Conservation (phyloP, 1,284 basidiomycete genomes). For the Irpex sp. region DNA sequence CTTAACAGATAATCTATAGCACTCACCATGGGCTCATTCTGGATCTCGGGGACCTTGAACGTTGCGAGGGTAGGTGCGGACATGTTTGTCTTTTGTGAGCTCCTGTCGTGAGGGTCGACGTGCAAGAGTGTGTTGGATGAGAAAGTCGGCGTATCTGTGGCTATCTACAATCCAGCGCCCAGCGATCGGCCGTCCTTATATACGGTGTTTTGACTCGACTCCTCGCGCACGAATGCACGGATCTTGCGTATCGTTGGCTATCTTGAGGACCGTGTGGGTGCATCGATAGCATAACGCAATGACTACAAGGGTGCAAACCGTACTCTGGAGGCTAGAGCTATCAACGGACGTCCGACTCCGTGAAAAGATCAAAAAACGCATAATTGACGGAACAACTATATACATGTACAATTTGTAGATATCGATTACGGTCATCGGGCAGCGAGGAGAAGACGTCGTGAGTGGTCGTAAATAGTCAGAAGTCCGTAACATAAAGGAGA, state of each 20-base stretch:
- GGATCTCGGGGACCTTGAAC: constrained; percentile 77
- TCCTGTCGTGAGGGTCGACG: background rate
- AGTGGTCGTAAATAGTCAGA: background rate
- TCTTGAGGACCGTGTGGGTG: background rate
- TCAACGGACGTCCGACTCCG: background rate
- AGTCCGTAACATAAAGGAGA: background rate
- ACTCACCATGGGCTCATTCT: constrained; percentile 90
- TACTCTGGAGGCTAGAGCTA: background rate
- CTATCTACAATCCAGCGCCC: background rate
- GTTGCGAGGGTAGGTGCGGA: constrained; percentile 67
- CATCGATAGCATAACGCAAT: background rate
- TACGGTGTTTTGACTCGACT: background rate
- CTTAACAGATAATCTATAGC: background rate
- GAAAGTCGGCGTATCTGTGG: background rate
- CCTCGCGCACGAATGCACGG: background rate
- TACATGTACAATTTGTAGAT: background rate
- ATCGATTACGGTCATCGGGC: background rate
- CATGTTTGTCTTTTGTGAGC: constrained; percentile 15
- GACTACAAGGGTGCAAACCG: background rate
- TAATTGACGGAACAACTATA: background rate
- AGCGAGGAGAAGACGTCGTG: background rate
- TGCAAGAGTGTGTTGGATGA: background rate
- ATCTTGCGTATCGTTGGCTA: background rate
- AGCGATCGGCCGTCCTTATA: background rate
- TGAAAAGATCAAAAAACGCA: background rate